phyloP scores from a whole-genome alignment of 208 protist species.

The Phytomonas sp. region DNA sequence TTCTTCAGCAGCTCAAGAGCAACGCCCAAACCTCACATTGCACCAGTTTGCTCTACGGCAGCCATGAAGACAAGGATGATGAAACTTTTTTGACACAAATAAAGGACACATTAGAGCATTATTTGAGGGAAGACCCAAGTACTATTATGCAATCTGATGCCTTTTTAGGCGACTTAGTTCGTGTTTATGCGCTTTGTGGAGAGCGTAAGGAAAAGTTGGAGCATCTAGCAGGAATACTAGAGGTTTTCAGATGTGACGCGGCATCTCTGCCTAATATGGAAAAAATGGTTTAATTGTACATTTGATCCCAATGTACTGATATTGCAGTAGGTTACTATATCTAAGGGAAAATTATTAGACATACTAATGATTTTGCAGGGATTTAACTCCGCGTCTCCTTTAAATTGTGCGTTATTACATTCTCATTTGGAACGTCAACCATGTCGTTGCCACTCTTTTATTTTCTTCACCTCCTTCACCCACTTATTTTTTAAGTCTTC shows the following conservation, averaged over 20 bases:
- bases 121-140: conserved; percentile 44
- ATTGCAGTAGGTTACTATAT: not conserved
- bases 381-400: not conserved
- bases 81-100: conserved; percentile 18
- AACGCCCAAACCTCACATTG: conserved; percentile 51
- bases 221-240: conserved; percentile 48
- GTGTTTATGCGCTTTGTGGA: conserved; percentile 67
- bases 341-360: not conserved
- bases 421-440: not conserved
- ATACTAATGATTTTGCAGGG: not conserved
- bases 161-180: conserved; percentile 67
- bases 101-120: conserved; percentile 42
- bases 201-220: conserved; percentile 38
- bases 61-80: conserved; percentile 12
- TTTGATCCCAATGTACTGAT: not conserved
- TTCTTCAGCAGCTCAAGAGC: conserved; percentile 39
- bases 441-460: conserved; percentile 15
- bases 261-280: conserved; percentile 48
- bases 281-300: conserved; percentile 7
- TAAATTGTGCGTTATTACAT: conserved; percentile 5
- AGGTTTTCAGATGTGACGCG: conserved; percentile 61
- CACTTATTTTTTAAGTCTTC: conserved; percentile 3
- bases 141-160: conserved; percentile 47
- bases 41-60: conserved; percentile 55
- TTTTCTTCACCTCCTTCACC: conserved; percentile 5